A percentile compares a stretch with the other conserved stretches of the same genome.
These are phyloP conservation scores for Syzygium malaccense DNA, from an alignment of 441 rosid genomes.

Conservation along the genomic window DNA sequence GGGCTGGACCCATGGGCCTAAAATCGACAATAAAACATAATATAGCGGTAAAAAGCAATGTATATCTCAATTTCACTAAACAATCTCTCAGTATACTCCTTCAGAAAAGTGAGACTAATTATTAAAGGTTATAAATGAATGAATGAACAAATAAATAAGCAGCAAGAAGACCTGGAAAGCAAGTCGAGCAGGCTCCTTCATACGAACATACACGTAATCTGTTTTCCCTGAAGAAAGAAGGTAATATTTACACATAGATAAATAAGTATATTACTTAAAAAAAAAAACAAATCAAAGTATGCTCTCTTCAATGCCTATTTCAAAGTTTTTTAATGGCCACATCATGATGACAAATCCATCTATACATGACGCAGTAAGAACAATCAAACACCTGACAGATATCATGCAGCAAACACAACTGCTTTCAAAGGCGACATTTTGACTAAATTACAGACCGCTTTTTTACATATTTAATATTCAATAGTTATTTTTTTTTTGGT, in stretches of 20 bases:
- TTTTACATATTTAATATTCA: not conserved
- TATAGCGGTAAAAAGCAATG: not conserved
- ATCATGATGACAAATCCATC: not conserved
- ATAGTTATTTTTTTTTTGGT: too few relatives aligned
- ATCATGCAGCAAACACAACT: not conserved
- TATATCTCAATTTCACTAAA: not conserved
- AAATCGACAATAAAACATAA: not conserved
- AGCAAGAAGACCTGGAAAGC: slow-evolving; percentile 60
- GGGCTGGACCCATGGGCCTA: not conserved
- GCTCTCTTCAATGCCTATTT: not conserved
- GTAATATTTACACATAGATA: not conserved
- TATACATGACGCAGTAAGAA: not conserved
- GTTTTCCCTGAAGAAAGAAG: slow-evolving; percentile 57
- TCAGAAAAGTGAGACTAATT: not conserved
- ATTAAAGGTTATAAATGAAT: not conserved
- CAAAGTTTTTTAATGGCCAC: not conserved
- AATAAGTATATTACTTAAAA: not conserved
- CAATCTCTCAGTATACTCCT: not conserved
- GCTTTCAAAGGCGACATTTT: not conserved
- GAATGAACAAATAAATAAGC: slow-evolving; percentile 12
- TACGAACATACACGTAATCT: slow-evolving; percentile 62
- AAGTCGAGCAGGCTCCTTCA: slow-evolving; percentile 66
- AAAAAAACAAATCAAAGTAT: not conserved
- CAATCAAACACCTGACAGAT: not conserved
- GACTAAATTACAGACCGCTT: not conserved